Base-by-base conservation (phyloP, 441 rosid genomes). In the Pelargonium cotyledonis region DNA sequence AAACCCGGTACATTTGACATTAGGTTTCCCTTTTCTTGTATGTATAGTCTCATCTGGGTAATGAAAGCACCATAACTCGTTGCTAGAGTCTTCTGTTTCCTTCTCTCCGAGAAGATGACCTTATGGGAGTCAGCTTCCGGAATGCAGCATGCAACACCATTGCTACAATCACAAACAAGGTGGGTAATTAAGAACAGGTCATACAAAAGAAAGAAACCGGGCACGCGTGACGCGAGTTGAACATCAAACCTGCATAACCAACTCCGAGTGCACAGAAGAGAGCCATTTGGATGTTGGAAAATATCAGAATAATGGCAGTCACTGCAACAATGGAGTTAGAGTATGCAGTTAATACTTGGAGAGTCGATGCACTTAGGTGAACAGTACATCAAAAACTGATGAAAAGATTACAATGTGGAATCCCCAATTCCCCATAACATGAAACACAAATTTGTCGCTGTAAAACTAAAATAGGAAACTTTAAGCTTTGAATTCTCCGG, bases 281-380 rank as follows among this genome's bases (percentile, higher is more conserved):
- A 73, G 97, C 96, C 92, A 84, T 84, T 79, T 88, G 97, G 66
- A 95, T 94, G 64, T 91, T 95, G 78, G 91, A 80, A 68, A 65
- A 68, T 67, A 91, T 72, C 76, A 95, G 83, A 75, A 90, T 80
- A 75, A 89, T 72, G 3, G 82, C 89, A 14, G 90, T 82, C 6
- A 78, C 97, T 95, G 95, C 86, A 87, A 80, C 68, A 8, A 78
- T 53, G 16, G 31, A 58, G 23, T 58, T 21, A 10, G 11, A 21
- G 76, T 26, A 78, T 61, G 46, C 21, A 69, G 65, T 67, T 43
- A 21, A 57, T 26, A 62, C 47, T 9, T 10, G 8, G 49, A 44
- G 31, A 58, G 63, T 11, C 6, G 0, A 53, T n/a, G 6, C 15
- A 12, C 6, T n/a, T 11, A 3, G 6, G 4, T 6, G 21, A n/a